A percentile compares a stretch with the other conserved stretches of the same genome.
Evolutionary conservation across 331 rosid genomes (phyloP).

Genomic region (Arachis monticola): DNA sequence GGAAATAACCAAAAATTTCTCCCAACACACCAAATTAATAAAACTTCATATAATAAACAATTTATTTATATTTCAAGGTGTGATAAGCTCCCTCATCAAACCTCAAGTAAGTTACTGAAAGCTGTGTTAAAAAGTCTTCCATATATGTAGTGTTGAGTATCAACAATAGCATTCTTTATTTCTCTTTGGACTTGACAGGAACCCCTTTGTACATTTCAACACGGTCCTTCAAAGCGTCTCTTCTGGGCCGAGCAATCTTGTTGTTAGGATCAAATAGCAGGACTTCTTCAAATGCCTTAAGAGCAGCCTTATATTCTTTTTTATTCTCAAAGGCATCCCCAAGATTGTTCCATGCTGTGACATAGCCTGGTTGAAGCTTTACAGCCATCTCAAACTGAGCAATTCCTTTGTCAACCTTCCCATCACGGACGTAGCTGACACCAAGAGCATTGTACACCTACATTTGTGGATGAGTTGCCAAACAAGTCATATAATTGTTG

Average conservation of each 20-base stretch:
- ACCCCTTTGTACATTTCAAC: constrained; percentile 74
- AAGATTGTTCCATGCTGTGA: constrained; percentile 97
- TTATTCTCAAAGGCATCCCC: constrained; percentile 90
- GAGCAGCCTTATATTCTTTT: constrained; percentile 74
- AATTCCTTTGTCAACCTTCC: constrained; percentile 85
- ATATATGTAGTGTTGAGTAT: constrained; percentile 18
- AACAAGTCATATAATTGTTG: constrained; percentile 22
- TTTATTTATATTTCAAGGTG: not conserved
- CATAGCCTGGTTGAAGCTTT: constrained; percentile 93
- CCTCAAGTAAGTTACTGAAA: constrained; percentile 24
- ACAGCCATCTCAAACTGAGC: constrained; percentile 85
- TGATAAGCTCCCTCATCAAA: not conserved
- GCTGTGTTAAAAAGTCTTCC: constrained; percentile 21
- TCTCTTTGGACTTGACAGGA: constrained; percentile 67
- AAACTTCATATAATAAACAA: constrained; percentile 1
- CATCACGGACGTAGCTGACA: constrained; percentile 81
- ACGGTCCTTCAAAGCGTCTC: constrained; percentile 68
- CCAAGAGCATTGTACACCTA: constrained; percentile 97
- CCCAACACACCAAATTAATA: constrained; percentile 22
- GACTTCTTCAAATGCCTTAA: constrained; percentile 93
- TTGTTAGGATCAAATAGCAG: constrained; percentile 95
- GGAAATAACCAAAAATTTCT: constrained; percentile 38
- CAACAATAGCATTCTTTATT: constrained; percentile 45
- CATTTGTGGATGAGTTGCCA: constrained; percentile 18
- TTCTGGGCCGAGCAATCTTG: constrained; percentile 83